Conservation (phyloP, 2,329 filamentous ascomycete species). For the Cladosporium halotolerans region DNA sequence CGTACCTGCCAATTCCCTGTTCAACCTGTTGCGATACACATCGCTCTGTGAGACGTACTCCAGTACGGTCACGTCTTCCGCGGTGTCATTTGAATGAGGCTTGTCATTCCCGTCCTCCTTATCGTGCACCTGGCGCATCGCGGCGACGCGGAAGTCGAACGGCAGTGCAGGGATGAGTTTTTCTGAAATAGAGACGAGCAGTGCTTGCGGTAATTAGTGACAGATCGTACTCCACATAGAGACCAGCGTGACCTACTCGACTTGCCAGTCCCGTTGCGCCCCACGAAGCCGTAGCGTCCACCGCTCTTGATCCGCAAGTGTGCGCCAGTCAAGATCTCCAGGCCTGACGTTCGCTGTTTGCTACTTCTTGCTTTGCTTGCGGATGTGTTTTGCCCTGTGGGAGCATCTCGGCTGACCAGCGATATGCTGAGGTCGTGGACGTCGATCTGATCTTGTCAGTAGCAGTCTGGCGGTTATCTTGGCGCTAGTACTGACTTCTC, state of each 20-base stretch:
- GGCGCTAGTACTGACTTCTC: not conserved
- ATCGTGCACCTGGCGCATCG: conserved; percentile 9
- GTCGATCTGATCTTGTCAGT: conserved; percentile 28
- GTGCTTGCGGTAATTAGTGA: conserved; percentile 55
- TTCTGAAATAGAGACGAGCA: conserved; percentile 33
- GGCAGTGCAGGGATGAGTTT: conserved; percentile 13
- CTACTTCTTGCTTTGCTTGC: conserved; percentile 48
- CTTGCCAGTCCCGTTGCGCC: conserved; percentile 77
- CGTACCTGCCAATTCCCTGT: conserved; percentile 16
- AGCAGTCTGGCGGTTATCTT: not conserved
- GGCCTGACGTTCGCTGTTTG: conserved; percentile 32
- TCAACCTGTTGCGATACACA: conserved; percentile 15
- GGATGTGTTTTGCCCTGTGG: conserved; percentile 22
- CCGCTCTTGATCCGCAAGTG: conserved; percentile 67
- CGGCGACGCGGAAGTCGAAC: conserved; percentile 6
- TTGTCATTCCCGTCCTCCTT: not conserved
- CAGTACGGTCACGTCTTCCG: conserved; percentile 17
- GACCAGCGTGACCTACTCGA: conserved; percentile 49
- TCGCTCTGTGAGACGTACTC: conserved; percentile 22
- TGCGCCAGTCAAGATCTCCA: conserved; percentile 64
- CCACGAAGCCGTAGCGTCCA: conserved; percentile 69
- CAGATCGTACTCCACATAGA: not conserved
- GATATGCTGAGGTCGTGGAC: conserved; percentile 67
- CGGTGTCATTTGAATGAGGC: conserved; percentile 8
- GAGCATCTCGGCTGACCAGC: conserved; percentile 43